Evolutionary conservation across 2,329 filamentous ascomycete genomes (phyloP).

Genomic region (Fusarium transvaalense): DNA sequence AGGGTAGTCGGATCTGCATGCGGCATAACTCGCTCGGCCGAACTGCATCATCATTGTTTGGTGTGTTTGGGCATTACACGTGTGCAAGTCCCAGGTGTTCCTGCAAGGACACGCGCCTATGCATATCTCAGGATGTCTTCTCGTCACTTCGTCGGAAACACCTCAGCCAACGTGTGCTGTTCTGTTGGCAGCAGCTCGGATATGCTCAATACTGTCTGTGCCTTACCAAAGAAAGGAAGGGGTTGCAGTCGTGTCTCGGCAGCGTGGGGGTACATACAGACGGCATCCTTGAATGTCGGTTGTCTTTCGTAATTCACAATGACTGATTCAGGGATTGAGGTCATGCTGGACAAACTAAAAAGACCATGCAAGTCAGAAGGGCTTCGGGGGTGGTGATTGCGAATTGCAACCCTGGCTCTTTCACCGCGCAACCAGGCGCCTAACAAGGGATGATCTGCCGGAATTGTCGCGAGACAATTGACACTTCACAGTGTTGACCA

Average conservation of each 20-base stretch:
- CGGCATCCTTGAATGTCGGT: constrained; percentile 25
- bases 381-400: constrained; percentile 36
- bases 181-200: constrained; percentile 13
- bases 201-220: constrained; percentile 6
- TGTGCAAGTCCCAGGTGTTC: constrained; percentile 33
- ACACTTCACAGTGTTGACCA: constrained; percentile 29
- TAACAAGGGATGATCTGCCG: constrained; percentile 40
- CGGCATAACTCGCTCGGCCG: constrained; percentile 19
- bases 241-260: constrained; percentile 43
- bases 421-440: constrained; percentile 15
- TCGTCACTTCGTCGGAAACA: neutral
- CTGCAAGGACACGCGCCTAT: constrained; percentile 31
- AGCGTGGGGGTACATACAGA: constrained; percentile 42
- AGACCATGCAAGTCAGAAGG: constrained; percentile 48
- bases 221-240: constrained; percentile 18
- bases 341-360: constrained; percentile 32
- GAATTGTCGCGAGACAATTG: constrained; percentile 44
- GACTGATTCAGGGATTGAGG: constrained; percentile 43
- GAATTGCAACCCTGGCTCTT: constrained; percentile 8
- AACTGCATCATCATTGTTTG: constrained; percentile 12
- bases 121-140: constrained; percentile 5
- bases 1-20: constrained; percentile 35
- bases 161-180: neutral
- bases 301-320: constrained; percentile 38
- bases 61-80: constrained; percentile 23